Percentiles rank a stretch among this genome's conserved stretches.
Conservation (phyloP, 208 protist genomes). For the Leishmania major region DNA sequence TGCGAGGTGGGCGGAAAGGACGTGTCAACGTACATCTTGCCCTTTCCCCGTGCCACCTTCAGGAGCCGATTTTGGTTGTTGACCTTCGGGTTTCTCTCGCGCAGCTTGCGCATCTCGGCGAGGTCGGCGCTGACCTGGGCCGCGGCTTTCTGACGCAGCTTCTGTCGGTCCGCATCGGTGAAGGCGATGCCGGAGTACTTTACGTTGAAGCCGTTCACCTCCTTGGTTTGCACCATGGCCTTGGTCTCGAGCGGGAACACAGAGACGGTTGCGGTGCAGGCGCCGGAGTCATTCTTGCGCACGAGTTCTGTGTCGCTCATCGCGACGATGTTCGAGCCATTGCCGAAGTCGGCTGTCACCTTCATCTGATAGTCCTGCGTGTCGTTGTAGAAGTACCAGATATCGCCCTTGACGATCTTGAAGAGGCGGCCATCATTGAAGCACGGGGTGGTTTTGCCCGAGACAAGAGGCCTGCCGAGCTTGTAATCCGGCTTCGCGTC, state of each 20-base stretch:
- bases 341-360: slow-evolving; percentile 53
- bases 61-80: slow-evolving; percentile 41
- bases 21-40: slow-evolving; percentile 50
- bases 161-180: slow-evolving; percentile 25
- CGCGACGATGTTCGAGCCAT: slow-evolving; percentile 25
- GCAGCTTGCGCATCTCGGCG: slow-evolving; percentile 26
- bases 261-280: slow-evolving; percentile 33
- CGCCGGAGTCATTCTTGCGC: slow-evolving; percentile 24
- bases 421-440: slow-evolving; percentile 68
- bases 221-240: slow-evolving; percentile 44
- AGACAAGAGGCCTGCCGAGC: slow-evolving; percentile 41
- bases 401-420: slow-evolving; percentile 56
- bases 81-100: slow-evolving; percentile 25
- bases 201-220: slow-evolving; percentile 38
- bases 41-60: slow-evolving; percentile 34
- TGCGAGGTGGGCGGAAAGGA: slow-evolving; percentile 47
- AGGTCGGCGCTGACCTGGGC: slow-evolving; percentile 27
- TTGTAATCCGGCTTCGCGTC: slow-evolving; percentile 33
- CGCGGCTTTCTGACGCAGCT: slow-evolving; percentile 12
- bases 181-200: slow-evolving; percentile 36
- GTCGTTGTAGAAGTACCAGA: slow-evolving; percentile 86
- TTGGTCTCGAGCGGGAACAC: slow-evolving; percentile 48
- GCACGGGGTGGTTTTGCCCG: slow-evolving; percentile 51
- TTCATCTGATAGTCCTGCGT: slow-evolving; percentile 72
- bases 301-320: slow-evolving; percentile 33